phyloP scores from a whole-genome alignment of 169 alveolate species.

The Theileria orientalis region DNA sequence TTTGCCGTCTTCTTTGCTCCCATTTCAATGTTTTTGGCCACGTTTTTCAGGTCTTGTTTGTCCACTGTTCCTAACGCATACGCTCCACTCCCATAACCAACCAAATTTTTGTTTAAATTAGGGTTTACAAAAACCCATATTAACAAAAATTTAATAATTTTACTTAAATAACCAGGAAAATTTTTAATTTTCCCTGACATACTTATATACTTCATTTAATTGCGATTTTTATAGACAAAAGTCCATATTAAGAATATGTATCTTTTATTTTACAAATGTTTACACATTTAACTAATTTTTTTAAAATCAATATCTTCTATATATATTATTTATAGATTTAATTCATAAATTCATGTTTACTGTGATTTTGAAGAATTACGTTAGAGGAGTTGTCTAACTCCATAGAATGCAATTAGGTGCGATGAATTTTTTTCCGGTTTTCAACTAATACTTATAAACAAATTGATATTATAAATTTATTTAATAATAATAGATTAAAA shows the following conservation, averaged over 20 bases:
- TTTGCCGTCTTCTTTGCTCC: conserved; percentile 27
- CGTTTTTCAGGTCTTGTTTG: conserved; percentile 4
- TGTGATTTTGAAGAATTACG: not conserved
- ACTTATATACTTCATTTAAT: not conserved
- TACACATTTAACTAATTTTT: conserved; percentile 3
- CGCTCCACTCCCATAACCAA: not conserved
- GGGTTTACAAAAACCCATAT: not conserved
- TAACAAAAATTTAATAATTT: not conserved
- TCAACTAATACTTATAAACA: not conserved
- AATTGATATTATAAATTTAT: not conserved
- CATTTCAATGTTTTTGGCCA: not conserved
- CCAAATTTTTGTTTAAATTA: not conserved
- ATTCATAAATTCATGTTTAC: not conserved
- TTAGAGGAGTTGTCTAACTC: not conserved
- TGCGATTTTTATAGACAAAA: conserved; percentile 1
- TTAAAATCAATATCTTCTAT: not conserved
- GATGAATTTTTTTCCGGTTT: not conserved
- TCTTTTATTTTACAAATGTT: not conserved
- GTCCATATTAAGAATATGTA: not conserved
- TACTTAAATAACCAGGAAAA: not conserved
- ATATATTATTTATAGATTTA: conserved; percentile 1
- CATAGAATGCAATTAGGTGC: conserved; percentile 10
- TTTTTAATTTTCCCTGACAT: not conserved
- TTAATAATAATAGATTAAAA: not conserved
- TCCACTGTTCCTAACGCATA: not conserved